Base-by-base conservation (phyloP, 1,284 basidiomycete genomes). In the Tilletia setariae region DNA sequence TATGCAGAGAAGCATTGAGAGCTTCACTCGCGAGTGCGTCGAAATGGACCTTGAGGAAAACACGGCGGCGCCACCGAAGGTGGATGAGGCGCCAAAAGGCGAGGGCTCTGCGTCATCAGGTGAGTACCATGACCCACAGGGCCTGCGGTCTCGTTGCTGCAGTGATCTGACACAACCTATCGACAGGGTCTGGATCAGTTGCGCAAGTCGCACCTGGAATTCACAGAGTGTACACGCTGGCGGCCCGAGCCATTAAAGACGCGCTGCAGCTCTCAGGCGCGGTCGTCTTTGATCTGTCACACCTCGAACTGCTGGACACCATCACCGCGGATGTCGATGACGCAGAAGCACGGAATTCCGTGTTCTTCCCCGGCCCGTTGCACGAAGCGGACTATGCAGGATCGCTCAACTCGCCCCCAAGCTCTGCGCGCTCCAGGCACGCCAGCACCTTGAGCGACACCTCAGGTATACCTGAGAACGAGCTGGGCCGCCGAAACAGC, bases 1-100 rank as follows among this genome's bases (percentile, higher is more conserved):
- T 63, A 96, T 97, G 67, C 93, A 97, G 80, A 91, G 85, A 64
- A 94, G 93, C 49, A 96, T 96, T 91, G 94, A 96, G 82, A 88
- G 91, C 74, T 97, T 97, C 80, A 94, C 92, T 64, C 89, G 94
- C 63, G 93, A 97, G 83, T 95, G 93, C 77, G 86, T 97, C 49
- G 94, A 96, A 82, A 91, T 94, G 75, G 93, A 96, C 79, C 88
- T 82, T 2, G 75, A 76, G 43, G 77, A 76, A 23, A 40, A 21
- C 6, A 13, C 64, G 47, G 30, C 23, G 30, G 25, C 56, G 56
- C 30, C 32, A n/a, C 56, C 56, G 28, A 61, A 61, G 56, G 32
- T 61, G 23, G 56, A 61, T 9, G 56, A 61, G 28, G 35, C 30
- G 9, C 28, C 19, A 13, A 13, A 19, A 11, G 30, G 28, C 15